Conservation (phyloP, 2,329 filamentous ascomycete species). For the Diaporthe citri region DNA sequence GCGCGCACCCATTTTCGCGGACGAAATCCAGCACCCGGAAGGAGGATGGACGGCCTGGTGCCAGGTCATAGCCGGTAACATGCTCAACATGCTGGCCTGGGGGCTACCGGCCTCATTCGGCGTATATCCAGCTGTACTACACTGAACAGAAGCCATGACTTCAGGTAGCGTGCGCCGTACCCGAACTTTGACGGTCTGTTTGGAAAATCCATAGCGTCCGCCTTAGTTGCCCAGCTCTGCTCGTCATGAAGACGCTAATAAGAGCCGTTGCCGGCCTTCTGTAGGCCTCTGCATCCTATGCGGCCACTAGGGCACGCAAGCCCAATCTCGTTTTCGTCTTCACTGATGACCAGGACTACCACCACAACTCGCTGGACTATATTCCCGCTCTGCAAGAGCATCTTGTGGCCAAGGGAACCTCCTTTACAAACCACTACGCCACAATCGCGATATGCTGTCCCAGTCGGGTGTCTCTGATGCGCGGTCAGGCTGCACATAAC, state of each 20-base stretch:
- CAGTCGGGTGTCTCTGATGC: constrained; percentile 71
- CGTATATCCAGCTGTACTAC: constrained; percentile 62
- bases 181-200: too few species aligned
- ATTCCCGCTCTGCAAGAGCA: constrained; percentile 67
- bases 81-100: constrained; percentile 64
- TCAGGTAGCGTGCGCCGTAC: not conserved
- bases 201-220: not conserved
- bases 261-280: not conserved
- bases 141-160: constrained; percentile 44
- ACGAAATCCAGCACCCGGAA: not conserved
- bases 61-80: constrained; percentile 57
- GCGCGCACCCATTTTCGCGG: not conserved
- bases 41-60: not conserved
- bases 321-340: constrained; percentile 74
- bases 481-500: constrained; percentile 72
- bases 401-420: constrained; percentile 66
- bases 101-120: constrained; percentile 64
- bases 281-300: not conserved
- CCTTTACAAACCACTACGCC: constrained; percentile 70
- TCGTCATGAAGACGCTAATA: not conserved
- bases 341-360: constrained; percentile 75
- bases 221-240: not conserved
- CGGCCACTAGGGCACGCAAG: not conserved
- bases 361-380: constrained; percentile 70
- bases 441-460: constrained; percentile 73